Percentiles rank a stretch among this genome's conserved stretches.
Conservation (phyloP, 192 early-diverging fungal genomes). For the Linnemannia zychae region DNA sequence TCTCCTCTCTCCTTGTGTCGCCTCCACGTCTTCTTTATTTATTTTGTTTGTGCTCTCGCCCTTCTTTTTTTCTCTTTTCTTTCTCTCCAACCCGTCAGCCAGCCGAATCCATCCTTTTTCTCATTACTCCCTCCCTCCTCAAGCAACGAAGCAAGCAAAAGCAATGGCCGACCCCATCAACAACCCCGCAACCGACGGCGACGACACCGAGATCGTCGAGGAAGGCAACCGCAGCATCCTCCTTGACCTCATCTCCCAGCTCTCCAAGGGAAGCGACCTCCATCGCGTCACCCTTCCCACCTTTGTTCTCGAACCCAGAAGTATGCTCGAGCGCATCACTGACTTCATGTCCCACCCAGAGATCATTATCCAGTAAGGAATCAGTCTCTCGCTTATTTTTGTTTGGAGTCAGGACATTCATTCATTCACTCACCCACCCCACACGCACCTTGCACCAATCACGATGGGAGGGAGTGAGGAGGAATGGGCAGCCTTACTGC, state of each 20-base stretch:
- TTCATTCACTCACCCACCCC: too few relatives aligned
- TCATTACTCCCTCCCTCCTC: background rate
- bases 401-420: background rate
- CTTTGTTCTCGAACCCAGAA: conserved; percentile 94
- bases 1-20: background rate
- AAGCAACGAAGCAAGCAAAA: background rate
- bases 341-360: conserved; percentile 97
- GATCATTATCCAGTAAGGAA: conserved; percentile 78
- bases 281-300: conserved; percentile 93
- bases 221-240: conserved; percentile 89
- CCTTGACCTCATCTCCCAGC: conserved; percentile 88
- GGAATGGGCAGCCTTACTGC: background rate
- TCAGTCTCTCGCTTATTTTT: background rate
- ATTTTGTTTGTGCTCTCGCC: background rate
- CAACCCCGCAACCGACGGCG: conserved; percentile 42
- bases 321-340: conserved; percentile 96
- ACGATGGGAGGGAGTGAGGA: background rate
- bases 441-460: too few relatives aligned
- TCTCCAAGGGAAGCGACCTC: conserved; percentile 93
- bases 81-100: background rate
- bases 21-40: background rate
- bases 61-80: background rate
- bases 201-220: conserved; percentile 85
- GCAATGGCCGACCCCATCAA: conserved; percentile 29
- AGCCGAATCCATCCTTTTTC: background rate